Evolutionary conservation across 2,329 filamentous ascomycete species (phyloP), one percentile per base, ranked within the genome.

Genomic region (Alternaria panax): DNA sequence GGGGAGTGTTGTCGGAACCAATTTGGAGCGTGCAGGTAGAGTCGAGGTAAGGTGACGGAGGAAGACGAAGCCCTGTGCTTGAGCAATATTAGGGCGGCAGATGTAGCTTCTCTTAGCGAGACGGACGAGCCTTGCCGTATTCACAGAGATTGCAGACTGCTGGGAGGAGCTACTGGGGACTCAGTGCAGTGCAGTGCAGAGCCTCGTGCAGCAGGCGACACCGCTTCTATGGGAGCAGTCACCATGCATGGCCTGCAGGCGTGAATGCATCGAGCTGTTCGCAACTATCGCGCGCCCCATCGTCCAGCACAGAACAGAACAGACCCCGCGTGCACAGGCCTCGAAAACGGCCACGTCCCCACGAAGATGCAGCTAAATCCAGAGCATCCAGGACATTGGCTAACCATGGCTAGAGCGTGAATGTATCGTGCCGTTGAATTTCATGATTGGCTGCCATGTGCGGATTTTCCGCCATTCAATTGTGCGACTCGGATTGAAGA

Each of bases 101-200:
- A 63, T 63, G 63, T 65, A 67, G 61, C 62, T 67, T 56, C 47
- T 56, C 66, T 74, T 75, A 75, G 73, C 73, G 73, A 75, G 70
- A 57, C 63, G 43, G 65, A 62, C 67, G 63, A 64, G 64, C 67
- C 70, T 72, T 72, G 67, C 68, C 68, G 67, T 57, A 67, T 69
- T 63, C 51, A 65, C 32, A 59, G 45, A 60, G 64, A 65, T 65
- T 63, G 67, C 64, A 60, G 51, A 36, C 11, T 45, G 36, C 47
- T 38, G 54, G 48, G 42, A 62, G 54, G 51, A 62, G 32, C 60
- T 45, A 52, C 58, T 36, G 53, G 48, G 36, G 43, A 48, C 46
- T 52, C 36, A 38, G 40, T 30, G 61, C 60, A 63, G 50, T 55
- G 28, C 50, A 40, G 32, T 51, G n/a, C n/a, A n/a, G n/a, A n/a